phyloP scores from a whole-genome alignment of 192 early-diverging fungal species.

The Phycomyces nitens region DNA sequence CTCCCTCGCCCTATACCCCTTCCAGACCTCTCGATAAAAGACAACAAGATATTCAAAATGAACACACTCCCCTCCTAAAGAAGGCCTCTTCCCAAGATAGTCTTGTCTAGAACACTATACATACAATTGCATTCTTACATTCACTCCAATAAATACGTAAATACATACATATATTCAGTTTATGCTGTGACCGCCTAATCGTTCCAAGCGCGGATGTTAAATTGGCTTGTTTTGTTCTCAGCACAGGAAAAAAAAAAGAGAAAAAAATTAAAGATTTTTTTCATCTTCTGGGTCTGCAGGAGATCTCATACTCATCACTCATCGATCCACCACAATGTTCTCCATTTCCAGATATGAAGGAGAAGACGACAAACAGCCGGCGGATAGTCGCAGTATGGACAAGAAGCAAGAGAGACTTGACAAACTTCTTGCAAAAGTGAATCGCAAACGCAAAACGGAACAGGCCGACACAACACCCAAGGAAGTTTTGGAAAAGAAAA shows the following conservation, averaged over 20 bases:
- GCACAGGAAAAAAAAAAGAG: too few species aligned
- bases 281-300: too few species aligned
- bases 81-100: too few species aligned
- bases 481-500: conserved; percentile 24
- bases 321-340: conserved; percentile 17
- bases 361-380: conserved; percentile 19
- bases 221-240: too few species aligned
- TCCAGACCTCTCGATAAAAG: background rate
- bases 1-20: background rate
- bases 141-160: too few species aligned
- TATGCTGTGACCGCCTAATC: too few species aligned
- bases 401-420: conserved; percentile 34
- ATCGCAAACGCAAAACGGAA: conserved; percentile 35
- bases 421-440: conserved; percentile 40
- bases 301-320: too few species aligned
- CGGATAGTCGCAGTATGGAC: conserved; percentile 23
- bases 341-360: conserved; percentile 29
- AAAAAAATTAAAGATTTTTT: too few species aligned
- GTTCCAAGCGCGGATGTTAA: too few species aligned
- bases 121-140: too few species aligned
- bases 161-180: too few species aligned
- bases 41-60: background rate
- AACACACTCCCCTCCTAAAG: background rate
- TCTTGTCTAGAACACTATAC: too few species aligned
- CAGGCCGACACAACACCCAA: background rate